Base-by-base conservation (phyloP, 148 eudicot species). In the Rhododendron simsii region DNA sequence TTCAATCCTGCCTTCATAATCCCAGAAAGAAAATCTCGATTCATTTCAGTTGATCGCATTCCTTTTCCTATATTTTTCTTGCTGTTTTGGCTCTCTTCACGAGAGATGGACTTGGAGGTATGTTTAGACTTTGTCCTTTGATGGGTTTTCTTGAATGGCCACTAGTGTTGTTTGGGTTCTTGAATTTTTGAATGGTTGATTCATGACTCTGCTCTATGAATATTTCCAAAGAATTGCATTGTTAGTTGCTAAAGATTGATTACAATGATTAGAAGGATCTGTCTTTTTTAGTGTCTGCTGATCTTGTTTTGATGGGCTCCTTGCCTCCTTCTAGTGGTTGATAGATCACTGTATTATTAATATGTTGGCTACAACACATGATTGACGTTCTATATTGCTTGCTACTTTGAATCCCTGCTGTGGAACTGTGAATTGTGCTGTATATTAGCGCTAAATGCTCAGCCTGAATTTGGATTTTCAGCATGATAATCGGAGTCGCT, bases 41-140 rank as follows among this genome's bases (percentile, higher is more conserved):
- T 87, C 88, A 90, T 86, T 88, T 84, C 87, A 88, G 81, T 87
- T 81, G 86, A 74, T 80, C 89, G 23, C 84, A 77, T 82, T 81
- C 86, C 41, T 80, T 84, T 48, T 44, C 57, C 80, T 67, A 10
- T 67, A 7, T 26, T 26, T 41, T 28, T 59, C 65, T 44, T 59
- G 63, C 83, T 74, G 33, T 81, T 45, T 74, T 45, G 61, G 59
- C 76, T n/a, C 28, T 53, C 53, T 73, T 71, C 47, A 57, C 37
- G 39, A 59, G 79, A 87, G 88, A 82, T 78, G 84, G 81, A 84
- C 44, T 86, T 26, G 63, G 81, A 91, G 89, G 91, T 92, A 87
- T 73, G 92, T 59, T 44, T 18, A 82, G 79, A 53, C 55, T 84
- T 87, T 86, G 78, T 57, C 85, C 84, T 74, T 88, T 89, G 45